These are phyloP conservation scores for Bryum argenteum DNA, from an alignment of 225 moss, liverwort and hornwort genomes.

Conservation along the genomic window DNA sequence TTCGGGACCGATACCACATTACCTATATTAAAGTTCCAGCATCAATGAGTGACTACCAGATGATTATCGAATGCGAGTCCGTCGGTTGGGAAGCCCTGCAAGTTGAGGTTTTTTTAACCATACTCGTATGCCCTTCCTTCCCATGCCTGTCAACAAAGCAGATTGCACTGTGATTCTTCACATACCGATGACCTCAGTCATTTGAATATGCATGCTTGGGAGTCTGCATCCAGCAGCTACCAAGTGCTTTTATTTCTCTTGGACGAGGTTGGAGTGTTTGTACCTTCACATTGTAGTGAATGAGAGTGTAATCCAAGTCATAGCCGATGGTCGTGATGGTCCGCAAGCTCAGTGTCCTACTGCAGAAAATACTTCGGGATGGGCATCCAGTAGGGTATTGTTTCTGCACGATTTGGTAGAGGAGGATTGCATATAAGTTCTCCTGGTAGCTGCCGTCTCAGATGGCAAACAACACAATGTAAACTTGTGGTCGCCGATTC, in stretches of 20 bases:
- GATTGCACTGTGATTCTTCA: conserved; percentile 6
- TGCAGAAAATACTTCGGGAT: conserved; percentile 74
- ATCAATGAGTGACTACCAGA: conserved; percentile 45
- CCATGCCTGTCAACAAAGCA: conserved; percentile 60
- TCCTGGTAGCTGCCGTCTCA: conserved; percentile 14
- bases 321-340: conserved; percentile 78
- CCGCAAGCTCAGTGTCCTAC: conserved; percentile 64
- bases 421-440: conserved; percentile 3
- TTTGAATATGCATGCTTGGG: not conserved
- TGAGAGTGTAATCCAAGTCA: conserved; percentile 87
- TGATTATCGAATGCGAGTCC: conserved; percentile 69
- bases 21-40: conserved; percentile 5
- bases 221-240: not conserved
- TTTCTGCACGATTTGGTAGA: conserved; percentile 47
- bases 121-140: conserved; percentile 80
- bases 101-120: conserved; percentile 57
- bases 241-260: not conserved
- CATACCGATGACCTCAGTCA: not conserved
- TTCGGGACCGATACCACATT: not conserved
- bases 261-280: conserved; percentile 7
- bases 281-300: conserved; percentile 76
- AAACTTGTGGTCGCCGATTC: not conserved
- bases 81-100: conserved; percentile 68
- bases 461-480: conserved; percentile 1
- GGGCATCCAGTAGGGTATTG: conserved; percentile 61